These are phyloP conservation scores for Blastocladiella britannica DNA, from an alignment of 192 early-diverging fungal genomes.

Conservation along the genomic window DNA sequence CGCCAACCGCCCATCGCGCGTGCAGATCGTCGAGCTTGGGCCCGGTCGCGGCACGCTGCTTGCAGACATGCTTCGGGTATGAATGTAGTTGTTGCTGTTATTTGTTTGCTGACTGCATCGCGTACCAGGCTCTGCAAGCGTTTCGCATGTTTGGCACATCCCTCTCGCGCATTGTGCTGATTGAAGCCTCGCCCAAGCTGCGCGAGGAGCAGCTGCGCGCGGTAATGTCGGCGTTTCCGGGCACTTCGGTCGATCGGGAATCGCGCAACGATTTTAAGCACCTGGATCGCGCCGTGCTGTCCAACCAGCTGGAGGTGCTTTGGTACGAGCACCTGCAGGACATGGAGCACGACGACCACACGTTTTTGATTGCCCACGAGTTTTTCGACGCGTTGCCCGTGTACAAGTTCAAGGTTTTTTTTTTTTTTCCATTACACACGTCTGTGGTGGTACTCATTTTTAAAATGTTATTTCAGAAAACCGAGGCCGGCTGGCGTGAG, in stretches of 20 bases:
- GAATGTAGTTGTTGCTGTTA: not conserved
- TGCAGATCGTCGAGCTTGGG: conserved; percentile 57
- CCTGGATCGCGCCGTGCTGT: not conserved
- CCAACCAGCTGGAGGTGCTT: not conserved
- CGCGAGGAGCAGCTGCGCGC: conserved; percentile 21
- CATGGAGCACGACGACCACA: conserved; percentile 7
- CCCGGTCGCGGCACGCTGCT: conserved; percentile 90
- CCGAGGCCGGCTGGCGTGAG: conserved; percentile 69
- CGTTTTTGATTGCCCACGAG: conserved; percentile 75
- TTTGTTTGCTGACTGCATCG: not conserved
- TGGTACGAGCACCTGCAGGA: not conserved
- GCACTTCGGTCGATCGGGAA: not conserved
- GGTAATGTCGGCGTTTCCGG: conserved; percentile 5
- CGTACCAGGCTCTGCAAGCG: conserved; percentile 25
- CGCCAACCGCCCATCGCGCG: conserved; percentile 33
- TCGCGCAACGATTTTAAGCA: not conserved
- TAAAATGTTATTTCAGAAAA: conserved; percentile 28
- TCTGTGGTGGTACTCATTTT: not conserved
- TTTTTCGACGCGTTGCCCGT: conserved; percentile 94
- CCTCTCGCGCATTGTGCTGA: conserved; percentile 47
- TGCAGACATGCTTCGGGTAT: conserved; percentile 68
- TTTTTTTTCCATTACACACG: not conserved
- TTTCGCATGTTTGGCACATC: conserved; percentile 44
- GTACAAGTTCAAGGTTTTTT: conserved; percentile 50
- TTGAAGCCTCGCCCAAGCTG: conserved; percentile 67